phyloP scores from a whole-genome alignment of 1,284 basidiomycete genomes.

The Cryptococcus floricola region DNA sequence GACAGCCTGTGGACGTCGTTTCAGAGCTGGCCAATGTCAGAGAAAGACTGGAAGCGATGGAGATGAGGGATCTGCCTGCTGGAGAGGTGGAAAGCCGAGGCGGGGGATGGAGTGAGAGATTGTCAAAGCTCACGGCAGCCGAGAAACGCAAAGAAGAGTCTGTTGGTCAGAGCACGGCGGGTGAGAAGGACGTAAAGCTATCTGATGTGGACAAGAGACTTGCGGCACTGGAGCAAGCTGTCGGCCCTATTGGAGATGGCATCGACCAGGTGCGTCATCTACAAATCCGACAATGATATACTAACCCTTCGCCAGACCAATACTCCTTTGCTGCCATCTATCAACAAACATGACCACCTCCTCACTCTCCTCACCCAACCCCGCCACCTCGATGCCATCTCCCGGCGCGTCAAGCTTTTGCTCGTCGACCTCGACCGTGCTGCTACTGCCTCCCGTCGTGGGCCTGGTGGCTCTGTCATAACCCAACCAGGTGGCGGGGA shows the following conservation, averaged over 20 bases:
- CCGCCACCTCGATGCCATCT: slow-evolving; percentile 93
- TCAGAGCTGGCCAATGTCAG: slow-evolving; percentile 31
- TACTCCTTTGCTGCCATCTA: slow-evolving; percentile 73
- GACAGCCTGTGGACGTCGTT: slow-evolving; percentile 32
- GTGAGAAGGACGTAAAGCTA: slow-evolving; percentile 36
- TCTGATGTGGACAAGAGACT: slow-evolving; percentile 74
- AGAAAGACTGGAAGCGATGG: slow-evolving; percentile 21
- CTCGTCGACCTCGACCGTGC: slow-evolving; percentile 88
- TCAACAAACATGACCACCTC: slow-evolving; percentile 70
- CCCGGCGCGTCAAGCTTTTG: slow-evolving; percentile 85
- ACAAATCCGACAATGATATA: background rate
- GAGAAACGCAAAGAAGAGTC: background rate
- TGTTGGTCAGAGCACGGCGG: background rate
- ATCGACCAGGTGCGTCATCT: slow-evolving; percentile 27
- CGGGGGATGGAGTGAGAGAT: slow-evolving; percentile 11
- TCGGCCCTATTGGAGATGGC: slow-evolving; percentile 54
- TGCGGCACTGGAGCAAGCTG: slow-evolving; percentile 68
- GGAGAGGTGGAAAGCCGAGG: background rate
- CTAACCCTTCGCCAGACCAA: slow-evolving; percentile 52
- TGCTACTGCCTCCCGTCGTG: slow-evolving; percentile 54
- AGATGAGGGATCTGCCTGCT: background rate
- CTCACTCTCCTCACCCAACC: slow-evolving; percentile 88
- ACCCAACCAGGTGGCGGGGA: slow-evolving; percentile 34
- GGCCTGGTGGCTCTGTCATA: slow-evolving; percentile 47
- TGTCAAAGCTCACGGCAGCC: slow-evolving; percentile 52